Percentiles rank a stretch among this genome's conserved stretches.
Evolutionary conservation across 805 yeast genomes (phyloP).

Genomic region (Grigorovia humatica): DNA sequence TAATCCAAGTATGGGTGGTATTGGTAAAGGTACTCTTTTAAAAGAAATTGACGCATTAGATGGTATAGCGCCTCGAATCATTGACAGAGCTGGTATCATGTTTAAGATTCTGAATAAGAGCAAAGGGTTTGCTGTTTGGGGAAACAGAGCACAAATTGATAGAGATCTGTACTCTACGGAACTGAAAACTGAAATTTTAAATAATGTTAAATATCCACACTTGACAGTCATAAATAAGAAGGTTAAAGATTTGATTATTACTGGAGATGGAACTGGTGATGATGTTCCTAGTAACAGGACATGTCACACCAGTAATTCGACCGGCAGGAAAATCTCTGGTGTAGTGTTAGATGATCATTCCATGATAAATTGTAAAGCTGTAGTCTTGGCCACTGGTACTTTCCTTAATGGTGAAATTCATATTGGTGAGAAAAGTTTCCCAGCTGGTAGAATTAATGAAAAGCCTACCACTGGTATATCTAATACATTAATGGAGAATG

Average conservation of each 20-base stretch:
- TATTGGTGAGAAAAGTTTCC: constrained; percentile 67
- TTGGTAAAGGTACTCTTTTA: constrained; percentile 89
- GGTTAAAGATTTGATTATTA: constrained; percentile 73
- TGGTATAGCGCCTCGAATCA: constrained; percentile 79
- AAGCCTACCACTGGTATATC: constrained; percentile 84
- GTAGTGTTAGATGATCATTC: constrained; percentile 67
- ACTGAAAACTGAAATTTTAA: constrained; percentile 58
- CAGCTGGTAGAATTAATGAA: constrained; percentile 93
- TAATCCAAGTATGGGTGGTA: constrained; percentile 97
- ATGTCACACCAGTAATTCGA: not conserved
- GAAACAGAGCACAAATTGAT: constrained; percentile 95
- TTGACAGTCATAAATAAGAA: constrained; percentile 52
- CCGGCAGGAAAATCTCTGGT: constrained; percentile 40
- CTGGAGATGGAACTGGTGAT: constrained; percentile 24
- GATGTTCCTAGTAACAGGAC: constrained; percentile 2
- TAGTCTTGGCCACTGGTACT: constrained; percentile 92
- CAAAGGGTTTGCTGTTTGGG: constrained; percentile 94
- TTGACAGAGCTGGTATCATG: constrained; percentile 88
- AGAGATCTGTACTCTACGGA: constrained; percentile 63
- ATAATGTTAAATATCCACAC: constrained; percentile 35
- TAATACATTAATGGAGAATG: constrained; percentile 61
- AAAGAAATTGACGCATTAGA: constrained; percentile 94
- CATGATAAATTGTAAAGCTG: constrained; percentile 48
- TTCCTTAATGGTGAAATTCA: constrained; percentile 92
- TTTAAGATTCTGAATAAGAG: constrained; percentile 78